phyloP scores from a whole-genome alignment of 2,329 filamentous ascomycete genomes.

The Apiospora kogelbergensis region DNA sequence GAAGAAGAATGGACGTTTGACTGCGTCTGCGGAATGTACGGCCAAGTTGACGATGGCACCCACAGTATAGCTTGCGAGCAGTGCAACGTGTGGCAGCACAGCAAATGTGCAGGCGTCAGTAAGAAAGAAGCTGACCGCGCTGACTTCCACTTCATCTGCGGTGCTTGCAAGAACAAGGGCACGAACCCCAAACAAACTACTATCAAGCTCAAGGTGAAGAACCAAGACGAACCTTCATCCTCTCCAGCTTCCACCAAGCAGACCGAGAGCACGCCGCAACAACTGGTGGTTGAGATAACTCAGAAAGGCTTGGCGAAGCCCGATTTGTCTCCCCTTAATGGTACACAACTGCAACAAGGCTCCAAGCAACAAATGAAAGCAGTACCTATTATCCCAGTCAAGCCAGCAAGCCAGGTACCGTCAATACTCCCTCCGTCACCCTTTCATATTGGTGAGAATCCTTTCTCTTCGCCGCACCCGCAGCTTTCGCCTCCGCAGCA shows the following conservation, averaged over 20 bases:
- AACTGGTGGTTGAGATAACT: conserved; percentile 22
- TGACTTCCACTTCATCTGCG: conserved; percentile 86
- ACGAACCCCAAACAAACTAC: conserved; percentile 58
- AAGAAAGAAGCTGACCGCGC: conserved; percentile 78
- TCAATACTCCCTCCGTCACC: conserved; percentile 25
- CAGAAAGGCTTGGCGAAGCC: conserved; percentile 17
- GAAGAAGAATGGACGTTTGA: conserved; percentile 91
- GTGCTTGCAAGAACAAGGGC: conserved; percentile 68
- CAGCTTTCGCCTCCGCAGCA: conserved; percentile 40
- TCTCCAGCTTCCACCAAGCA: conserved; percentile 24
- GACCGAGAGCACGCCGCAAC: conserved; percentile 20
- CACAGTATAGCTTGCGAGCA: conserved; percentile 92
- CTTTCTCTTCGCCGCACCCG: conserved; percentile 45
- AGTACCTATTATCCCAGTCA: conserved; percentile 26
- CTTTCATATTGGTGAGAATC: conserved; percentile 34
- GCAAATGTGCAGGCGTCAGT: conserved; percentile 81
- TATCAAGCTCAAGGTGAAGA: conserved; percentile 55
- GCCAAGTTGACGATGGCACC: conserved; percentile 90
- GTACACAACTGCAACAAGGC: conserved; percentile 19
- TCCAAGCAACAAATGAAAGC: conserved; percentile 17
- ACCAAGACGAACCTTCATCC: conserved; percentile 23
- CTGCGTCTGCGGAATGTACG: conserved; percentile 86
- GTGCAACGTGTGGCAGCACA: conserved; percentile 97
- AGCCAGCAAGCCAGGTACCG: conserved; percentile 26
- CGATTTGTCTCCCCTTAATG: conserved; percentile 16